Conservation (phyloP, 2,329 filamentous ascomycete species). For the Botrytis sinoallii region DNA sequence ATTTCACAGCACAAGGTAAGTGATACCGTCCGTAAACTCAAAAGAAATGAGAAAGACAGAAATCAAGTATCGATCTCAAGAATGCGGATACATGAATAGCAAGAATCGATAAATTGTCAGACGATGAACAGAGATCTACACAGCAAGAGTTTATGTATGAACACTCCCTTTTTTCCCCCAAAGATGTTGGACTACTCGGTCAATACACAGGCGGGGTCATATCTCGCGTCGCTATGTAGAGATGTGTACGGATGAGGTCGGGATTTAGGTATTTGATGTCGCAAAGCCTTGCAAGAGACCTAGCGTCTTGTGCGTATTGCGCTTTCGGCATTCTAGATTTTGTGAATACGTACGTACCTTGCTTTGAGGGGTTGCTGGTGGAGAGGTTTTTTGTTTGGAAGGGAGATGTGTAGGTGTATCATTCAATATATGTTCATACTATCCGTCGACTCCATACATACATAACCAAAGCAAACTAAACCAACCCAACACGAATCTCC, state of each 20-base stretch:
- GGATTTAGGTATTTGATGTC: background rate
- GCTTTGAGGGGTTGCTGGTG: no score
- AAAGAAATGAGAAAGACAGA: background rate
- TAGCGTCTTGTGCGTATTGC: background rate
- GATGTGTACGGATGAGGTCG: background rate
- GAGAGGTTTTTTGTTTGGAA: no score
- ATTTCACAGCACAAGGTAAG: background rate
- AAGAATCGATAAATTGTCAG: background rate
- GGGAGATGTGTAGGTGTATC: no score
- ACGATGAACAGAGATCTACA: background rate
- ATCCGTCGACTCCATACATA: no score
- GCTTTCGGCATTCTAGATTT: background rate
- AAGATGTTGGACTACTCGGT: background rate
- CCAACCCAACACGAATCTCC: background rate
- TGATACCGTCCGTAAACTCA: background rate
- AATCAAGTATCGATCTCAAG: background rate
- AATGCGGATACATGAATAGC: background rate
- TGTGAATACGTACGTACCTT: no score
- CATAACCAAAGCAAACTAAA: fast-evolving
- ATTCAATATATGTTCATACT: no score
- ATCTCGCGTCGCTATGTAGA: background rate
- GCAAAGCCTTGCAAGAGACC: background rate
- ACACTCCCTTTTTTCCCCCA: background rate
- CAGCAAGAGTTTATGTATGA: background rate
- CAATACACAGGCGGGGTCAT: background rate